A percentile compares a stretch with the other conserved stretches of the same genome.
These are phyloP conservation scores for Podaxis sp. DNA, from an alignment of 768 basidiomycete genomes.

Conservation along the genomic window DNA sequence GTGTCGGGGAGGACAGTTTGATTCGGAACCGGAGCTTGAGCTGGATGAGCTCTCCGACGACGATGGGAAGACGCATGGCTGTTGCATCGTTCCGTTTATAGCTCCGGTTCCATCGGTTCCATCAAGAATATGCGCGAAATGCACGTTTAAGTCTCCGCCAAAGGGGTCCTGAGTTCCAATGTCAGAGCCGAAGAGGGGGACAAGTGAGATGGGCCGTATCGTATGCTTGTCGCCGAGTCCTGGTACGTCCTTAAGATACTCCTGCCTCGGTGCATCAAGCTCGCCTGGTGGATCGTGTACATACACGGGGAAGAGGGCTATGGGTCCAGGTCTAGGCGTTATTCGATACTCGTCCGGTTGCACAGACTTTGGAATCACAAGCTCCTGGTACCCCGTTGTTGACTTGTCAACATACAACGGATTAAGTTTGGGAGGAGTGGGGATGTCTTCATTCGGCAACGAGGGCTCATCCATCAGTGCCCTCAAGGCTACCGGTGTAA, in stretches of 20 bases:
- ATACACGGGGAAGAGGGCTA: neutral
- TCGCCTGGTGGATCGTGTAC: constrained; percentile 3
- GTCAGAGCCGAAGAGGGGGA: neutral
- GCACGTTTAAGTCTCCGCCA: neutral
- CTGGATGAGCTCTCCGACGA: neutral
- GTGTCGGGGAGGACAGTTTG: neutral
- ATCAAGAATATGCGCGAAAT: neutral
- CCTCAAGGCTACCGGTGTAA: constrained; percentile 3
- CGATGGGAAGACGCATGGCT: neutral
- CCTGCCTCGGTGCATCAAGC: neutral
- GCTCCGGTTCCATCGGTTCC: neutral
- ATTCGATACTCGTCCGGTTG: neutral
- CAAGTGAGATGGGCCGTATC: constrained; percentile 10
- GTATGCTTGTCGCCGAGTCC: neutral
- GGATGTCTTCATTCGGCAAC: constrained; percentile 9
- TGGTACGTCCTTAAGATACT: neutral
- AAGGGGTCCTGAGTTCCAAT: constrained; percentile 5
- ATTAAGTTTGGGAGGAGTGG: constrained; percentile 12
- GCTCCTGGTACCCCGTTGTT: neutral
- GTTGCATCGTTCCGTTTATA: neutral
- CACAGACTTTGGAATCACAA: neutral
- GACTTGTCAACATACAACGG: neutral
- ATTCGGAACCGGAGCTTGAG: neutral
- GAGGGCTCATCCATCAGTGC: neutral
- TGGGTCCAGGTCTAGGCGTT: neutral